Evolutionary conservation across 768 basidiomycete genomes (phyloP), one percentile per base, ranked within the genome.

Genomic region (Agrocybe pediades): DNA sequence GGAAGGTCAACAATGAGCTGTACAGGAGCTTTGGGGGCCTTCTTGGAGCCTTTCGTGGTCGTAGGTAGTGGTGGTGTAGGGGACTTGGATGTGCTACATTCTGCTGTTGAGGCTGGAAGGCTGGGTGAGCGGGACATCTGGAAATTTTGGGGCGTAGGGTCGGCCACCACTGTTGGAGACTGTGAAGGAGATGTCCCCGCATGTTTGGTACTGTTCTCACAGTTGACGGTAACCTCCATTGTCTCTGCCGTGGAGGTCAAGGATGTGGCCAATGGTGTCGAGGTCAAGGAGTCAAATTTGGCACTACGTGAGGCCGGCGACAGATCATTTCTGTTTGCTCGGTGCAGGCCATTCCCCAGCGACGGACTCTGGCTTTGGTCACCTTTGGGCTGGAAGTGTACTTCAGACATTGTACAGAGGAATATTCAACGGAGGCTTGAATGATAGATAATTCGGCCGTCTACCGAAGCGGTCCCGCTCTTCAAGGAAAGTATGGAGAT

Each of bases 1-100:
- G 93, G 91, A 43, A 97, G 82, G 71, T 93, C 75, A 6, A 82
- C 81, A 58, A 98, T 91, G 65, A 97, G 81, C 73, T 90, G 90
- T 16, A 80, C 78, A 19, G 68, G 59, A 27, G 63, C 52, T 30
- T 71, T 66, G 40, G 70, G 54, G 41, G 74, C 56, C 64, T 82
- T 78, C 62, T 71, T 71, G 27, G 65, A 51, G 40, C 57, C 61
- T 51, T 64, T 62, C 54, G 68, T 46, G 33, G 60, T 55, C 40
- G 67, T 61, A 29, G 68, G 52, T 21, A 70, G 66, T 30, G 76
- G 71, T 46, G 75, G 76, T n/a, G 78, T 74, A 20, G 75, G 62
- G 41, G 75, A 67, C 54, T 69, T 69, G 51, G 75, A 73, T n/a
- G 61, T 60, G 46, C 66, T 62, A 55, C 61, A 72, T 67, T 69